Evolutionary conservation across 179 eudicot genomes (phyloP).

Genomic region (Beta lomatogona): DNA sequence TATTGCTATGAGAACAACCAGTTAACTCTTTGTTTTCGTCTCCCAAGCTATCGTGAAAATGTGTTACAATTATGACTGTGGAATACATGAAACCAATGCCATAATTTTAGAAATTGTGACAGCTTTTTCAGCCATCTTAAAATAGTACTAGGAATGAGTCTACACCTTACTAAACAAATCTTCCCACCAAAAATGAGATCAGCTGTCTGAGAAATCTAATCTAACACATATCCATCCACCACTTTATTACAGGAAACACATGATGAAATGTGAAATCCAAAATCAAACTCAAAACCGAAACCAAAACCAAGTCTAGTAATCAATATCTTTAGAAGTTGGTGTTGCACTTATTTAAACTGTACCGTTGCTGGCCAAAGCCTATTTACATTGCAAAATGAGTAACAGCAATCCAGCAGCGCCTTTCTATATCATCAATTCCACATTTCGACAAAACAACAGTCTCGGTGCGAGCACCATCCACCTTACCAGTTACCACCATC

Average conservation of each 20-base stretch:
- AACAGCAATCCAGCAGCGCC: background rate
- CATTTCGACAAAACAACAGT: slow-evolving; percentile 12
- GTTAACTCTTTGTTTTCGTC: too few relatives aligned
- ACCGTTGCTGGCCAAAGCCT: slow-evolving; percentile 5
- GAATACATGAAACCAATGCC: too few relatives aligned
- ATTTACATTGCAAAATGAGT: slow-evolving; percentile 15
- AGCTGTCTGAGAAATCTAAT: background rate
- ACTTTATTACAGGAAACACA: background rate
- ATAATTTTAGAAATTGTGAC: too few relatives aligned
- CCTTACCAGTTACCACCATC: background rate
- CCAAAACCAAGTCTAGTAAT: background rate
- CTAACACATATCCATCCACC: background rate
- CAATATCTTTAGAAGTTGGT: background rate
- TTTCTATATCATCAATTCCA: background rate
- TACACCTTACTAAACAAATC: too few relatives aligned
- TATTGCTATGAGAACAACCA: too few relatives aligned
- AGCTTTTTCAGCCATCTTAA: too few relatives aligned
- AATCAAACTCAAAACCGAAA: background rate
- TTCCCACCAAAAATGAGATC: too few relatives aligned
- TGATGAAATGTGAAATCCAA: too few relatives aligned
- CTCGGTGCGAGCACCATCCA: background rate
- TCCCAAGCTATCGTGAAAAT: too few relatives aligned
- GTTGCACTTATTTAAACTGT: slow-evolving; percentile 7
- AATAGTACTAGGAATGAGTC: too few relatives aligned
- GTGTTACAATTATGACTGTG: too few relatives aligned